These are phyloP conservation scores for Detonula confervacea DNA, from an alignment of 352 stramenopile genomes.

Conservation along the genomic window DNA sequence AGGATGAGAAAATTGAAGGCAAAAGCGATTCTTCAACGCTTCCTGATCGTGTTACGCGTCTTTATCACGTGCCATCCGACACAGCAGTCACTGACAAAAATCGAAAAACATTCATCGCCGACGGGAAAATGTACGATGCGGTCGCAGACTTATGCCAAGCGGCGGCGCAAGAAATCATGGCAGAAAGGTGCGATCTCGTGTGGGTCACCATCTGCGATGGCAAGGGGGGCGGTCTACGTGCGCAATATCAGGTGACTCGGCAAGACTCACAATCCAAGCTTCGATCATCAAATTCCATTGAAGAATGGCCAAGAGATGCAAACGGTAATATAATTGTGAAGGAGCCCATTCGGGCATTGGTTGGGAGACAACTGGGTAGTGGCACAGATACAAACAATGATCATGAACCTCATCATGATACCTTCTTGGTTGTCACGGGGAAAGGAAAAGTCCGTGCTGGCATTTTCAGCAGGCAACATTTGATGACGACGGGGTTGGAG, in stretches of 20 bases:
- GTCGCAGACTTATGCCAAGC: constrained; percentile 67
- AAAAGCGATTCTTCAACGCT: constrained; percentile 2
- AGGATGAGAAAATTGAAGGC: constrained; percentile 13
- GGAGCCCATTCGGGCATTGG: constrained; percentile 36
- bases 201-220: constrained; percentile 65
- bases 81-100: constrained; percentile 67
- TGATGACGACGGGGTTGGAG: constrained; percentile 57
- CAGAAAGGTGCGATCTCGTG: constrained; percentile 59
- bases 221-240: constrained; percentile 14
- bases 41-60: constrained; percentile 29
- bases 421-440: constrained; percentile 49
- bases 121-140: constrained; percentile 77
- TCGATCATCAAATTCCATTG: constrained; percentile 8
- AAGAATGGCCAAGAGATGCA: constrained; percentile 24
- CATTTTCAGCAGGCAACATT: constrained; percentile 51
- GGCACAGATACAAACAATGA: constrained; percentile 10
- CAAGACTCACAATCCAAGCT: constrained; percentile 1
- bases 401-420: no score
- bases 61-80: constrained; percentile 66
- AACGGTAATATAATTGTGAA: constrained; percentile 16
- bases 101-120: constrained; percentile 68
- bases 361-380: constrained; percentile 13
- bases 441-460: constrained; percentile 59
- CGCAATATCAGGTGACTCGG: background rate
- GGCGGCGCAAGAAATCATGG: constrained; percentile 73